These are phyloP conservation scores for Tetrastigma voinierianum DNA, from an alignment of 164 flowering plant genomes.

Conservation along the genomic window DNA sequence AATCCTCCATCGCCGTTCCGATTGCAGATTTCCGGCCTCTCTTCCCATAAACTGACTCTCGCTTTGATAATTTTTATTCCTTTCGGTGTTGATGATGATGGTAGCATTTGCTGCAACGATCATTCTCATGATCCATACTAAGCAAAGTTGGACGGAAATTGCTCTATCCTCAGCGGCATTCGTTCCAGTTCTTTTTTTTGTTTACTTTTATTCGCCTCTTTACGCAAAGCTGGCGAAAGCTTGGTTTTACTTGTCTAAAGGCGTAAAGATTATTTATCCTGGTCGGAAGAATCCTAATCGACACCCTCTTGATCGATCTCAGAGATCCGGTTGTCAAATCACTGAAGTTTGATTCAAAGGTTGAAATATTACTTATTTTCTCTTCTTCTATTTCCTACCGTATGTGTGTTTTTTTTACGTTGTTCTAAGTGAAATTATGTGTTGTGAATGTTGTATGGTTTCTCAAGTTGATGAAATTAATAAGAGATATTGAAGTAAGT, in stretches of 20 bases:
- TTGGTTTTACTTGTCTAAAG: neutral
- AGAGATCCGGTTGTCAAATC: too few relatives aligned
- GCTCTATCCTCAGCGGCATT: neutral
- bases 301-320: too few relatives aligned
- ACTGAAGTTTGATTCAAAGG: too few relatives aligned
- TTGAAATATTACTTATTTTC: too few relatives aligned
- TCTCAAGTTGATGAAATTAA: too few relatives aligned
- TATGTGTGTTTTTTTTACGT: too few relatives aligned
- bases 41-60: constrained; percentile 10
- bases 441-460: too few relatives aligned
- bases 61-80: constrained; percentile 12
- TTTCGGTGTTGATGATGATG: constrained; percentile 3
- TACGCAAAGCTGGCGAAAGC: neutral
- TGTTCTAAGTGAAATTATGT: too few relatives aligned
- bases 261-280: neutral
- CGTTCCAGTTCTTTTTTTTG: constrained; percentile 8
- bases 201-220: constrained; percentile 9
- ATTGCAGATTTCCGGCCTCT: constrained; percentile 4
- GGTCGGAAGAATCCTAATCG: too few relatives aligned
- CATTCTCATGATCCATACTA: constrained; percentile 6
- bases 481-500: too few relatives aligned
- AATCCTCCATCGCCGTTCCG: constrained; percentile 12
- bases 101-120: constrained; percentile 13
- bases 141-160: neutral
- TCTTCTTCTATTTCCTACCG: too few relatives aligned